Evolutionary conservation across 1,284 basidiomycete genomes (phyloP).

Genomic region (Moesziomyces aphidis): DNA sequence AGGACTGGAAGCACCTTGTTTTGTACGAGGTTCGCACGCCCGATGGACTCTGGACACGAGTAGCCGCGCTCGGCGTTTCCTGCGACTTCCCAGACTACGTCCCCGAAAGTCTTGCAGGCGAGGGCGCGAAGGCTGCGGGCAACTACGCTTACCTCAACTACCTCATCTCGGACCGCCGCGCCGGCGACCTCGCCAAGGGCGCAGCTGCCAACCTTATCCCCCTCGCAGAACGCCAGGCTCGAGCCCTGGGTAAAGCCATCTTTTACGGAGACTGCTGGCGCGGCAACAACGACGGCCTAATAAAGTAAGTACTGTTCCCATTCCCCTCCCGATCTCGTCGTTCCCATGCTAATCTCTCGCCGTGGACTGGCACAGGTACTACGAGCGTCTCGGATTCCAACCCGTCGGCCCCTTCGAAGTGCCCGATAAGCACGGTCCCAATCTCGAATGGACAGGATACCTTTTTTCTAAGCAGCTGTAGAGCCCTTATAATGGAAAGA

Average conservation of each 20-base stretch:
- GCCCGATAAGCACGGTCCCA: conserved; percentile 36
- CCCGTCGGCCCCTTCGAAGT: conserved; percentile 34
- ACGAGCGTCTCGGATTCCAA: conserved; percentile 31
- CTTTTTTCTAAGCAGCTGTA: conserved; percentile 21
- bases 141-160: conserved; percentile 41
- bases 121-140: not conserved
- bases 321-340: not conserved
- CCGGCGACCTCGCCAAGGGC: conserved; percentile 27
- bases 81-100: conserved; percentile 24
- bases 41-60: conserved; percentile 18
- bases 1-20: conserved; percentile 13
- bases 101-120: not conserved
- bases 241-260: conserved; percentile 3
- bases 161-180: conserved; percentile 34
- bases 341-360: not conserved
- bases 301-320: conserved; percentile 21
- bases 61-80: conserved; percentile 17
- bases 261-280: conserved; percentile 48
- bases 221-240: conserved; percentile 7
- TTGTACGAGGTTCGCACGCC: conserved; percentile 22
- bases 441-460: conserved; percentile 34
- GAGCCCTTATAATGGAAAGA: not conserved
- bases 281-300: conserved; percentile 32
- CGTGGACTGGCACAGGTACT: conserved; percentile 23
- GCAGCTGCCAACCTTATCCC: conserved; percentile 18